phyloP scores from a whole-genome alignment of 371 early-diverging fungal species.

The Mucor saturninus region DNA sequence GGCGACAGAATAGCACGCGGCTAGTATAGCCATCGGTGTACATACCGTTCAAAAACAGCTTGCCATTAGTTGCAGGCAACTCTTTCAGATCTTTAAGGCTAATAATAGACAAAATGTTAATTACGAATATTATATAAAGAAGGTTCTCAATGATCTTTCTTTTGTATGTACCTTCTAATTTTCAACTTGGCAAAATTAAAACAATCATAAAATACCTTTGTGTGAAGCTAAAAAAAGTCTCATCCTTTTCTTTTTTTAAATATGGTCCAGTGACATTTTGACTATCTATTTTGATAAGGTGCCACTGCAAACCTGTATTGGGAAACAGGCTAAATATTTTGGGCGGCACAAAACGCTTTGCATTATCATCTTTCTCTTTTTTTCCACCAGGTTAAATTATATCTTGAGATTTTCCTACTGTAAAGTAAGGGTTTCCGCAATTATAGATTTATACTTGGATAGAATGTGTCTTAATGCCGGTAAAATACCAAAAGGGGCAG shows the following conservation, averaged over 20 bases:
- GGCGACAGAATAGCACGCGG: not conserved
- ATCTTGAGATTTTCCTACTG: not conserved
- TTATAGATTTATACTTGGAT: too few relatives aligned
- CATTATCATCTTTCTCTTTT: not conserved
- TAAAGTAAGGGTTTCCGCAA: too few relatives aligned
- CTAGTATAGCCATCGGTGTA: slow-evolving; percentile 3
- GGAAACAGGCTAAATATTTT: not conserved
- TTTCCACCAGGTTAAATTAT: not conserved
- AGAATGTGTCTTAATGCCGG: too few relatives aligned
- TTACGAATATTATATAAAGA: too few relatives aligned
- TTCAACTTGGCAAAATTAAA: not conserved
- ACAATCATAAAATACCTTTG: not conserved
- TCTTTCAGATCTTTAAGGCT: not conserved
- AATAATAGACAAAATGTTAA: too few relatives aligned
- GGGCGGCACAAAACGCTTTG: not conserved
- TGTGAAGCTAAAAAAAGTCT: not conserved
- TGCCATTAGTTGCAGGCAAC: slow-evolving; percentile 2
- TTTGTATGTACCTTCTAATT: not conserved
- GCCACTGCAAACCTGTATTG: not conserved
- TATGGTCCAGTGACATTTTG: not conserved
- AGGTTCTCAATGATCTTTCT: not conserved
- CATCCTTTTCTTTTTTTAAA: not conserved
- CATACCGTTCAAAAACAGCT: slow-evolving; percentile 2
- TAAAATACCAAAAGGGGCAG: too few relatives aligned
- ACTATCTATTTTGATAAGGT: slow-evolving; percentile 2